phyloP scores from a whole-genome alignment of 1,284 basidiomycete species.

The Tylopilus orsonianus region DNA sequence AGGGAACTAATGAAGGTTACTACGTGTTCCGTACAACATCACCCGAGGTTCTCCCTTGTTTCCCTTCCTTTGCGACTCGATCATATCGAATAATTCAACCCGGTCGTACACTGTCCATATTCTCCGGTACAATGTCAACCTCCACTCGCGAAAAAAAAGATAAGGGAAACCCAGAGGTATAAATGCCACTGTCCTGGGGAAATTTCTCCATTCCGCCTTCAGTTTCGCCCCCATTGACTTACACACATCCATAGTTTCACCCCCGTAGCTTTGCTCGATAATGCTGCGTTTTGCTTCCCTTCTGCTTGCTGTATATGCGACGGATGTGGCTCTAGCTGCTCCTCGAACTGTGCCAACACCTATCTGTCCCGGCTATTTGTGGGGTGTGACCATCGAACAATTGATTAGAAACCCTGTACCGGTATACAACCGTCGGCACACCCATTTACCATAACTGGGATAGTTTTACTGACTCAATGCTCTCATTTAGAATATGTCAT shows the following conservation, averaged over 20 bases:
- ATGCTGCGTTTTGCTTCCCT: slow-evolving; percentile 13
- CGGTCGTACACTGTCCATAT: neutral
- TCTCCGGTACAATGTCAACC: neutral
- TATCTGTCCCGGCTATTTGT: slow-evolving; percentile 17
- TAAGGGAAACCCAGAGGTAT: slow-evolving; percentile 9
- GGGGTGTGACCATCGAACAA: slow-evolving; percentile 15
- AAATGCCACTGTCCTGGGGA: slow-evolving; percentile 7
- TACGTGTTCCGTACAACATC: neutral
- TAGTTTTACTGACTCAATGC: neutral
- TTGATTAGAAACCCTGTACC: slow-evolving; percentile 1
- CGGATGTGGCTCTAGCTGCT: slow-evolving; percentile 1
- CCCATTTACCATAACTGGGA: neutral
- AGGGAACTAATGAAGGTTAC: neutral
- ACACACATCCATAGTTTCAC: neutral
- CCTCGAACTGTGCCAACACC: neutral
- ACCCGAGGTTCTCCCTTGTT: neutral
- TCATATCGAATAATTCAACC: neutral
- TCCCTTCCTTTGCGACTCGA: slow-evolving; percentile 5
- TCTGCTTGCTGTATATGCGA: slow-evolving; percentile 2
- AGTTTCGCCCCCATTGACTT: neutral
- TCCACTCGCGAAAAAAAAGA: neutral
- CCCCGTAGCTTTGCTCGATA: neutral
- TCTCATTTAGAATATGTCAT: slow-evolving; percentile 11
- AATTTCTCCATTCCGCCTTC: neutral
- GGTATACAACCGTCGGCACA: slow-evolving; percentile 18